Base-by-base conservation (phyloP, 169 alveolate species). In the Babesia divergens region DNA sequence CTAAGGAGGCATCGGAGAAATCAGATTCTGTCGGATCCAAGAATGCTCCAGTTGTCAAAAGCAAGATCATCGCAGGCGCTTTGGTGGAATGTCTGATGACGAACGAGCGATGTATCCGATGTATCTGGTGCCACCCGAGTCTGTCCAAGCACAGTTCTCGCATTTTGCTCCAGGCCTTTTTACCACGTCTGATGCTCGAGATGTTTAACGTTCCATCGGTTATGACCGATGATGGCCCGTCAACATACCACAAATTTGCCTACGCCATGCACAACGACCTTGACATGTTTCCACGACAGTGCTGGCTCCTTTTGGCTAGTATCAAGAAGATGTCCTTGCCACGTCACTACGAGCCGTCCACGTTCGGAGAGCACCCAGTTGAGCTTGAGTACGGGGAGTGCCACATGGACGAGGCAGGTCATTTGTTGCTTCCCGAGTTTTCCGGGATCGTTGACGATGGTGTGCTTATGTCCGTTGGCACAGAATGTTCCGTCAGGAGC, bases 281-380 rank as follows among this genome's bases (percentile, higher is more conserved):
- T 65, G 93, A 89, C 59, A 70, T 89, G 59, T 89, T 89, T 50
- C 93, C 93, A 1, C 71, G 93, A 44, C 93, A 89, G 65, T 89
- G 93, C 68, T 89, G 91, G 86, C 72, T 89, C 54, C 65, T 89
- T 18, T 49, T 89, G 14, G 90, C 92, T 20, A 82, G 91, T 28
- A 69, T 60, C 54, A 89, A 84, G 76, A 84, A 89, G 38, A 89
- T 89, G 93, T 89, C 91, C 37, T 64, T 89, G 44, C 90, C 90
- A 49, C 80, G 90, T 60, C 93, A 89, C 50, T 89, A 89, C 67
- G 93, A 89, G 40, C 90, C 90, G 6, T 82, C 91, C 16, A 80
- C 84, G 14, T 80, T 80, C 50, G 88, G 70, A 51, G 88, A 80
- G 16, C 88, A 80, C 49, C 84, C 84, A 20, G 88, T 80, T 1